Base-by-base conservation (phyloP, 1,139 yeast species). In the Yamadazyma epiphylla region DNA sequence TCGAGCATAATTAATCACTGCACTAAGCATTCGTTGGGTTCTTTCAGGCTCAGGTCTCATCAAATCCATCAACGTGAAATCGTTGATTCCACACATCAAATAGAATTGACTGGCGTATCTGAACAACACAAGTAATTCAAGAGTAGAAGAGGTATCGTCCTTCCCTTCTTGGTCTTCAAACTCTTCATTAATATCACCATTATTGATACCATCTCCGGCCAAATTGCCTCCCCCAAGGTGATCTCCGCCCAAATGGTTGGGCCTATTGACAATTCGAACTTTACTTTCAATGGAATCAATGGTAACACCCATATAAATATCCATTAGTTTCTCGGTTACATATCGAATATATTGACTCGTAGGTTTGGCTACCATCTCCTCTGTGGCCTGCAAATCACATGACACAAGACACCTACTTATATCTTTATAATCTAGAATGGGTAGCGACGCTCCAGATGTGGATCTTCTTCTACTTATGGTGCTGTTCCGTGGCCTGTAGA, bases 1-100 rank as follows among this genome's bases (percentile, higher is more conserved):
- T 36, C 94, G 61, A 2, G 94, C 94, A 62, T 76, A 88, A 50
- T 88, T 87, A 12, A 87, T 83, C 30, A 88, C 80, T 1, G 94
- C 94, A 51, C 95, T 85, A 19, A 88, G 55, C 13, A 85, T 68
- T 28, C 94, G 64, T 41, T 78, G 61, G 3, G 77, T 66, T 35
- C 94, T 62, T 28, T 55, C 57, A 0, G 85, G 68, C 15, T 87
- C 95, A 0, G 96, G 96, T 25, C 60, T 48, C 39, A 55, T 46
- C 15, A 74, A 61, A 55, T 88, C 96, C 60, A 74, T 67, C 32
- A 87, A 63, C 26, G 80, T 72, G 47, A 87, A 83, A 53, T 88
- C 95, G 35, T 74, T 67, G 4, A 87, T 74, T 0, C 96, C 96
- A 50, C 91, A 80, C 34, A 74, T 80, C 30, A 69, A 66, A 43